Evolutionary conservation across 345 rosid genomes (phyloP), one percentile per base, ranked within the genome.

Genomic region (Populus euphratica): DNA sequence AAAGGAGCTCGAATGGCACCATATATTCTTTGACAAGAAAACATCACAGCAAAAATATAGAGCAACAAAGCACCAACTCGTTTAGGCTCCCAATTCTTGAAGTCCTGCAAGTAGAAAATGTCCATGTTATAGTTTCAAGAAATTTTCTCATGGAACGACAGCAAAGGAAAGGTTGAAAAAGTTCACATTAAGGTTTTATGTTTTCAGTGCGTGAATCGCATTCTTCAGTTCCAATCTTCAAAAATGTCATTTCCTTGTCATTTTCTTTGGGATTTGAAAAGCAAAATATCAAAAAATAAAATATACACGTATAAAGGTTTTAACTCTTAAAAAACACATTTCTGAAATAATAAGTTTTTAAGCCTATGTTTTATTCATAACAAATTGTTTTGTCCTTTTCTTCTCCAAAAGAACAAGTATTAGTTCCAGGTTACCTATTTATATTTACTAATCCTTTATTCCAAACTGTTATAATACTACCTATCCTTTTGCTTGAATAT

Each of bases 1-100:
- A 74, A 78, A 1, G 97, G 94, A 81, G 93, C 92, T 83, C 90
- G 96, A 64, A 92, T 62, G 9, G 90, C 92, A 68, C 79, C 80
- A 81, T 90, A 90, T 68, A 90, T 73, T 78, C 90, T 82, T 87
- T 86, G 91, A 85, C 87, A 89, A 80, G 97, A 90, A 76, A 90
- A 74, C 36, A 86, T 76, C 75, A 88, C 78, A 68, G 82, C 85
- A 36, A 91, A 79, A 66, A 87, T 80, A 82, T 93, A 95, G 25
- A 95, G 79, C 50, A 93, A n/a, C 78, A 90, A 73, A 4, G 87
- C 86, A 69, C 86, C 90, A 71, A 90, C 65, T 79, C 97, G 81
- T 83, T 84, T 91, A 67, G 86, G 84, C 79, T 91, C 92, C 99
- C 98, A 93, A 70, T 79, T 89, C 89, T 76, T 87, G 61, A 87